A percentile compares a stretch with the other conserved stretches of the same genome.
These are phyloP conservation scores for Termitomyces sp. DNA, from an alignment of 768 basidiomycete genomes.

Conservation along the genomic window DNA sequence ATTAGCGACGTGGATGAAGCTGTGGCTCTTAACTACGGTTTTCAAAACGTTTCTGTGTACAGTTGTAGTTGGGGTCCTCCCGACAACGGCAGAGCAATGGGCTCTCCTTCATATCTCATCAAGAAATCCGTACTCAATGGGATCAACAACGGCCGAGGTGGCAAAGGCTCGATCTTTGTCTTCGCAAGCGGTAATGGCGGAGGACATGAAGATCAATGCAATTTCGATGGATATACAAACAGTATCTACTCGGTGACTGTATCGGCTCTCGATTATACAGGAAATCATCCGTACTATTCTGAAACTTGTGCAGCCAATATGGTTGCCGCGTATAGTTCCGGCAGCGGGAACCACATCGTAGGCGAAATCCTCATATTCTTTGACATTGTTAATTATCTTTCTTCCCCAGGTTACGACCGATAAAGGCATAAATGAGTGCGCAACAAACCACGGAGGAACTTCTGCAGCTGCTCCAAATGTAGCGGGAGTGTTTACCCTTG, in stretches of 20 bases:
- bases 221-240: conserved; percentile 99
- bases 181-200: conserved; percentile 98
- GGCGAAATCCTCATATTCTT: conserved; percentile 26
- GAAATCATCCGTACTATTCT: conserved; percentile 93
- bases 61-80: conserved; percentile 99
- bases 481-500: conserved; percentile 88
- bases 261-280: conserved; percentile 89
- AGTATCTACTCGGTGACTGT: conserved; percentile 95
- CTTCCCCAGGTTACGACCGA: conserved; percentile 86
- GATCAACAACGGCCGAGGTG: conserved; percentile 81
- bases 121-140: conserved; percentile 93
- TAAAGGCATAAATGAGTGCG: conserved; percentile 79
- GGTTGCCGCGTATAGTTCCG: conserved; percentile 93
- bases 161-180: conserved; percentile 91
- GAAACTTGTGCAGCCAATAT: conserved; percentile 96
- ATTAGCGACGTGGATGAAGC: conserved; percentile 97
- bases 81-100: conserved; percentile 93
- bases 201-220: conserved; percentile 89
- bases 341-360: conserved; percentile 88
- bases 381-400: conserved; percentile 11
- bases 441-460: conserved; percentile 88
- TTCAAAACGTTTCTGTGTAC: conserved; percentile 86
- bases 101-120: conserved; percentile 87
- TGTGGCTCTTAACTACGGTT: conserved; percentile 89
- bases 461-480: conserved; percentile 98